These are phyloP conservation scores for Ascochyta clinopodiicola DNA, from an alignment of 2,329 filamentous ascomycete species.

Conservation along the genomic window DNA sequence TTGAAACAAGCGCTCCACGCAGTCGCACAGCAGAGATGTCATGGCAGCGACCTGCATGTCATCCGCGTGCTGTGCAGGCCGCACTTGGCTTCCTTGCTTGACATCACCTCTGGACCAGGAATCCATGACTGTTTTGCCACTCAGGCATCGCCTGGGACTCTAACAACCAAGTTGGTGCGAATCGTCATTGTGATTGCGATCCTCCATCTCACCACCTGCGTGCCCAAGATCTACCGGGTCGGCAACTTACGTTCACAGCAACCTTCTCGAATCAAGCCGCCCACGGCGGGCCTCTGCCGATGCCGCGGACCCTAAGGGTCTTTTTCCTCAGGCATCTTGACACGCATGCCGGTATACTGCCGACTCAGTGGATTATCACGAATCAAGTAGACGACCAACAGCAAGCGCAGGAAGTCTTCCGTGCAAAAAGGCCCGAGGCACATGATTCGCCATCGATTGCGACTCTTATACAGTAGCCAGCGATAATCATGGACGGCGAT, in stretches of 20 bases:
- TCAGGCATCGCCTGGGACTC: slow-evolving; percentile 9
- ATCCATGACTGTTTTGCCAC: slow-evolving; percentile 16
- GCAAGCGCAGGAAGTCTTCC: slow-evolving; percentile 5
- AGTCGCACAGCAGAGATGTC: slow-evolving; percentile 5
- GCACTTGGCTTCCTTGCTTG: slow-evolving; percentile 11
- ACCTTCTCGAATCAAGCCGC: slow-evolving; percentile 14
- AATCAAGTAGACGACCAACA: slow-evolving; percentile 12
- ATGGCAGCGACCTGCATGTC: slow-evolving; percentile 10
- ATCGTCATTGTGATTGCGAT: slow-evolving; percentile 33
- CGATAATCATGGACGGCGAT: slow-evolving; percentile 3
- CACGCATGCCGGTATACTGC: slow-evolving; percentile 16
- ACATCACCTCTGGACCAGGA: slow-evolving; percentile 17
- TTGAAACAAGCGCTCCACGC: slow-evolving; percentile 15
- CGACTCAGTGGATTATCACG: slow-evolving; percentile 10
- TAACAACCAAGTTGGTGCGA: slow-evolving; percentile 12
- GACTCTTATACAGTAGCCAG: slow-evolving; percentile 1
- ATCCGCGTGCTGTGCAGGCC: slow-evolving; percentile 4
- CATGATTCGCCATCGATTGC: slow-evolving; percentile 12
- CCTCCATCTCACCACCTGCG: slow-evolving; percentile 25
- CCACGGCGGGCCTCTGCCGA: slow-evolving; percentile 24
- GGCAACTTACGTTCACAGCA: slow-evolving; percentile 26
- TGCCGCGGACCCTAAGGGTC: slow-evolving; percentile 22
- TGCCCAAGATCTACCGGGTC: slow-evolving; percentile 36
- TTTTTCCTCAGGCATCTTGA: slow-evolving; percentile 15
- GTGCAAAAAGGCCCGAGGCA: slow-evolving; percentile 8